Conservation (phyloP, 768 basidiomycete species). For the Suillus placidus region DNA sequence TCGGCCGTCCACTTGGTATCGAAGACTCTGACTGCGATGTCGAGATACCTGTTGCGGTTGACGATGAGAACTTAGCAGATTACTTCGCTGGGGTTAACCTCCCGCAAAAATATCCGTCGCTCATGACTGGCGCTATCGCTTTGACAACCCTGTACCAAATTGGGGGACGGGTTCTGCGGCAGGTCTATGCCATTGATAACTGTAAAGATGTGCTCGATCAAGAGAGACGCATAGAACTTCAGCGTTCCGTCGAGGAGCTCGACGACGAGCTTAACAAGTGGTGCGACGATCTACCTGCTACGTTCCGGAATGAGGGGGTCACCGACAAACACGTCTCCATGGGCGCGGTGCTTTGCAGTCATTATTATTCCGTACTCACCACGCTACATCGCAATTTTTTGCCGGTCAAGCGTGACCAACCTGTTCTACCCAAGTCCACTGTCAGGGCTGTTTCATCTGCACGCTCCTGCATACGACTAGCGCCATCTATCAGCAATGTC, state of each 20-base stretch:
- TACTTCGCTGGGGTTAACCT: conserved; percentile 69
- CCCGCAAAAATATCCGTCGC: conserved; percentile 56
- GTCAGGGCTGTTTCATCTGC: conserved; percentile 83
- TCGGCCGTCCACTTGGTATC: conserved; percentile 86
- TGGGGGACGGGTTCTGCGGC: conserved; percentile 76
- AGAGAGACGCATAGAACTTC: conserved; percentile 75
- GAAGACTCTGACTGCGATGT: conserved; percentile 92
- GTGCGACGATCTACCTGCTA: conserved; percentile 76
- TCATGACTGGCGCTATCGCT: conserved; percentile 83
- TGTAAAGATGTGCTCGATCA: conserved; percentile 75
- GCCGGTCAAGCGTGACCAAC: conserved; percentile 74
- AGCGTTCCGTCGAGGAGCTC: conserved; percentile 74
- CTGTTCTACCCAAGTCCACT: conserved; percentile 70
- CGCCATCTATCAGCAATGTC: conserved; percentile 80
- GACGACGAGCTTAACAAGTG: conserved; percentile 79
- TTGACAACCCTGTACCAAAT: conserved; percentile 82
- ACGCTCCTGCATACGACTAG: conserved; percentile 82
- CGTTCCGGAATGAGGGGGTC: conserved; percentile 73
- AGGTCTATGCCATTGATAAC: conserved; percentile 81
- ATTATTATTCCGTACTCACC: conserved; percentile 86
- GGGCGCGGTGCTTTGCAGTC: conserved; percentile 84
- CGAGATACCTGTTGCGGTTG: conserved; percentile 79
- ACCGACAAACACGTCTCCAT: conserved; percentile 84
- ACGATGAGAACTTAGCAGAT: conserved; percentile 75
- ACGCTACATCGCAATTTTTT: conserved; percentile 88